Evolutionary conservation across 306 rosid genomes (phyloP), one percentile per base, ranked within the genome.

Genomic region (Crotalaria pallida): DNA sequence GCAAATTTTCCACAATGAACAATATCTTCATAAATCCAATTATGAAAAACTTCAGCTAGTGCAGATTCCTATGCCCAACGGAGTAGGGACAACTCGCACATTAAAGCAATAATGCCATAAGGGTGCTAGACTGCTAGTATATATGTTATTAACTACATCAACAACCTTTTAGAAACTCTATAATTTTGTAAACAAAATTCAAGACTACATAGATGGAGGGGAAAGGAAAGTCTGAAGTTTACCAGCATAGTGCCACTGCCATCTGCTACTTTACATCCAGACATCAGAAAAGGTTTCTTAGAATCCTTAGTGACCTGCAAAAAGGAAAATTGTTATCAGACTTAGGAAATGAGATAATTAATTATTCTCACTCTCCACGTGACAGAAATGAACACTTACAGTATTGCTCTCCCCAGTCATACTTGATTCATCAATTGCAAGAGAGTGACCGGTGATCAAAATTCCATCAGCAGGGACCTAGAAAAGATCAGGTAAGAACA

Each of bases 241-340:
- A 92, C 98, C 88, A 92, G 84, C 96, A 92, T 92, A 31, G 80
- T 78, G 76, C 96, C 98, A 67, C 79, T 83, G 29, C 98, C 98
- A 80, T 92, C 98, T 29, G 96, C 98, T 36, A 89, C 90, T 88
- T 92, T 89, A 84, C 98, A 92, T 21, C 98, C 98, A 29, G 98
- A 88, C 80, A 89, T 83, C 76, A 89, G 64, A 84, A 92, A 89
- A 17, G 98, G 96, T 24, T 86, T 73, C 58, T 65, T 89, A 10
- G 88, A 74, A 82, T 81, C 83, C 79, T 92, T 92, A 22, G 80
- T 65, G 47, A 78, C 89, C 98, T 92, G 79, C 44, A 82, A 73
- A 43, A 65, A 17, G 67, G 47, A 40, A 33, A 43, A 26, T 43
- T n/a, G 58, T 69, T 48, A 45, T 52, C 74, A 69, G 76, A 63